Base-by-base conservation (phyloP, 2,329 filamentous ascomycete species). In the Rutstroemia sp. region DNA sequence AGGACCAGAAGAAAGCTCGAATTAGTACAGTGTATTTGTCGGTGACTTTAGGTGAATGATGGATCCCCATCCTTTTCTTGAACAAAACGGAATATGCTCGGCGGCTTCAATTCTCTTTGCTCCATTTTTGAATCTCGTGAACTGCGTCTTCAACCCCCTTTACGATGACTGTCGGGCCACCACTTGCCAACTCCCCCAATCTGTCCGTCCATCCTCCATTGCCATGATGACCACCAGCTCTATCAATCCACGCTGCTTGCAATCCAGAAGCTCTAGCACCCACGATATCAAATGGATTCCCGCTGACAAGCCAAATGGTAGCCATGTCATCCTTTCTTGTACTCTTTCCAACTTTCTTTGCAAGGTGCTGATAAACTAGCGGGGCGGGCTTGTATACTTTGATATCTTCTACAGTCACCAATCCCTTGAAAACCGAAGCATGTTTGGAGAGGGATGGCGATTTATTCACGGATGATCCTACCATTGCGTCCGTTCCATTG, bases 261-360 rank as follows among this genome's bases (percentile, higher is more conserved):
- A 90, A 72, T 0, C 86, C 86, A 5, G 77, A 75, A 1, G 75
- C 75, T 59, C 75, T 76, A 0, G 86, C 83, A 0, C 88, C 87
- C 0, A 83, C 77, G 16, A 87, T 73, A 67, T 91, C 87, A 67
- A 91, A 91, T 2, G 87, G 83, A 66, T 91, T 91, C 1, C 81
- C 80, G 62, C 79, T 87, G 5, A 92, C 77, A 7, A 91, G 70
- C 85, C 86, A 90, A 14, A 90, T 75, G 25, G 78, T 72, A 1
- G 67, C 71, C 61, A 76, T 72, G 18, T 75, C 39, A 46, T 60
- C 58, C n/a, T 48, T 60, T 19, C 30, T 58, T 71, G 1, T 68
- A 69, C 69, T 71, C 41, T 67, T 65, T 14, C 65, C 65, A 7
- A 64, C 63, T 38, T 62, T 62, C 51, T 56, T 50, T 8, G 59